Evolutionary conservation across 2,329 filamentous ascomycete species (phyloP), one percentile per base, ranked within the genome.

Genomic region (Teratosphaeria pseudoeucalypti): DNA sequence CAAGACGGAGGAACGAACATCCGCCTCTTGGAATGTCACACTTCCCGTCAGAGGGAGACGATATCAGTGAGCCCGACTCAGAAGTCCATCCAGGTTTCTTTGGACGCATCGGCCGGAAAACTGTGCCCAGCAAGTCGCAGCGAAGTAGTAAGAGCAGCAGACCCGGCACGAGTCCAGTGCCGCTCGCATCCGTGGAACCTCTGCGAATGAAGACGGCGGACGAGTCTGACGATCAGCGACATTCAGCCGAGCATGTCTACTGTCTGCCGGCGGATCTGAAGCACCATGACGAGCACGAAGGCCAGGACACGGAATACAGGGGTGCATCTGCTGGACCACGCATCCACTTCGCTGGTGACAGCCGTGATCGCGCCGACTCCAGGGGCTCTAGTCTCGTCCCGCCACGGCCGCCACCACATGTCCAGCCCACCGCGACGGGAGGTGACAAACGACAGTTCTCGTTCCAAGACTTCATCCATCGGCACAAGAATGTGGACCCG

Each of bases 21-120:
- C 89, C 88, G 1, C 91, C 91, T 0, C 76, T 96, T 9, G 92
- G 92, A 55, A 95, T 96, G 89, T 89, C 90, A 0, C 85, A 84
- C 39, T 89, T 96, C 70, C 90, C 91, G 0, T 82, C 86, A 10
- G 82, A 86, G 23, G 84, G 86, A 58, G 76, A 84, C 47, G 59
- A 62, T 39, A 69, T 73, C 2, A 71, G 68, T 52, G 69, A 73
- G 55, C 73, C 75, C 26, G 71, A 72, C 39, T 68, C 66, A 37
- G 72, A 74, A 29, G 67, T 78, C 32, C 78, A 80, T 58, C 78
- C 78, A 2, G 78, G 78, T n/a, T 79, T 81, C 69, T 78, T 72
- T 43, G 70, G 69, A 23, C 64, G 69, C 23, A 70, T 72, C 9
- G 69, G 68, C 14, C 59, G 70, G 14, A 49, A 49, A 4, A n/a